Base-by-base conservation (phyloP, 192 early-diverging fungal genomes). In the Mortierella hygrophila region DNA sequence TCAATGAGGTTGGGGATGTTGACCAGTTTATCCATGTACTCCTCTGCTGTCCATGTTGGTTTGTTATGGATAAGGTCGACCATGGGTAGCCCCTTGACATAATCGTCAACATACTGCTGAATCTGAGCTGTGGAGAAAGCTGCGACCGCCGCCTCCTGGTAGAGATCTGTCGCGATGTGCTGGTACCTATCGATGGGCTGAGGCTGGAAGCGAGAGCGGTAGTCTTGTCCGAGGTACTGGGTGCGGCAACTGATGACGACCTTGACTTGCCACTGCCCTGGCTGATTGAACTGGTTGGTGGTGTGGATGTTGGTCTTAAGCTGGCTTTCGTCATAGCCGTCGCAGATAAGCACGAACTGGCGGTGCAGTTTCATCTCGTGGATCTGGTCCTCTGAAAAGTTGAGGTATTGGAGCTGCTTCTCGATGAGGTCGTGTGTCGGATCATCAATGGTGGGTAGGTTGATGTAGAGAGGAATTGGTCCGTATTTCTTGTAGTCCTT, bases 111-210 rank as follows among this genome's bases (percentile, higher is more conserved):
- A 32, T 65, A 65, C 0, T 32, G 11, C 29, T 65, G 9, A 10
- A 65, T 32, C 11, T 65, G 60, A 0, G 29, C n/a, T 10, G 32
- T 15, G 60, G 60, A 32, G 11, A 65, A 65, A 0, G 60, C 29
- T 2, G 60, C 10, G 10, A 65, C 15, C 1, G 32, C 60, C 13
- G 60, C 60, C 11, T 65, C 60, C 3, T 65, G 16, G 2, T 26
- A 26, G n/a, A 32, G 26, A 15, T 15, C 11, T 0, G 8, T 4
- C 15, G 1, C 0, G 0, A 10, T 0, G 4, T 1, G 0, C n/a
- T 55, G 20, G n/a, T 57, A 9, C 0, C 13, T 29, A 32, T 32
- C 60, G 1, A 29, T 0, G 16, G 29, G 10, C 60, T 63, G 60
- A 15, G 60, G 26, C 11, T 9, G 7, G 26, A 63, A 63, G 0